Evolutionary conservation across 805 yeast species (phyloP), one percentile per base, ranked within the genome.

Genomic region (Candida dajiaensis): DNA sequence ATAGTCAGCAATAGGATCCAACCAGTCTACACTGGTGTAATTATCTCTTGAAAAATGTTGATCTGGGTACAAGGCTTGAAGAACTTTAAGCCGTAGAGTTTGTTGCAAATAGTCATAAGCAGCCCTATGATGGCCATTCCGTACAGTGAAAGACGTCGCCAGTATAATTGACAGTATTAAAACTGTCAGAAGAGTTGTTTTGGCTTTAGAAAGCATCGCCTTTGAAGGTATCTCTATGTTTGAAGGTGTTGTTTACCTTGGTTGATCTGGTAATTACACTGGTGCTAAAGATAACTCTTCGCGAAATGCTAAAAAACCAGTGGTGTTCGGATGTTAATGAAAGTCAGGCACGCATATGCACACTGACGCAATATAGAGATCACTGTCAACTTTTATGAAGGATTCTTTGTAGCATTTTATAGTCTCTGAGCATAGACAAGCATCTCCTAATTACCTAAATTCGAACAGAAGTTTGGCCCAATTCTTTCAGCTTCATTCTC

Each of bases 41-140:
- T 58, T 59, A 9, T 48, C 49, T 40, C 42, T 47, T 7, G 59
- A 53, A 47, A 45, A 54, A 31, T 57, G 56, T 23, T 49, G 45
- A 13, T 58, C 50, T 20, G 62, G 64, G 36, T 58, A 59, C 13
- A 59, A 43, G 2, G 50, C 45, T 40, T 59, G 58, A 9, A 59
- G 25, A 11, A 50, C 51, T 19, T 55, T 57, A 36, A 55, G 47
- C 15, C 56, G 45, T 23, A 56, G 41, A 10, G 44, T 18, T 26
- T 53, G 45, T 36, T 57, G 49, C 13, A 59, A 22, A 25, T 59
- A 57, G 4, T 50, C 53, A 40, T 55, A 26, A 0, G 55, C 58
- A 1, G 43, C 37, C 29, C 41, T 51, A 23, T 57, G 63, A 25
- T 58, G 63, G 31, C 56, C 53, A 10, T 54, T 51, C 12, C 40